Evolutionary conservation across 2,329 filamentous ascomycete genomes (phyloP).

Genomic region (Gremmenia infestans): DNA sequence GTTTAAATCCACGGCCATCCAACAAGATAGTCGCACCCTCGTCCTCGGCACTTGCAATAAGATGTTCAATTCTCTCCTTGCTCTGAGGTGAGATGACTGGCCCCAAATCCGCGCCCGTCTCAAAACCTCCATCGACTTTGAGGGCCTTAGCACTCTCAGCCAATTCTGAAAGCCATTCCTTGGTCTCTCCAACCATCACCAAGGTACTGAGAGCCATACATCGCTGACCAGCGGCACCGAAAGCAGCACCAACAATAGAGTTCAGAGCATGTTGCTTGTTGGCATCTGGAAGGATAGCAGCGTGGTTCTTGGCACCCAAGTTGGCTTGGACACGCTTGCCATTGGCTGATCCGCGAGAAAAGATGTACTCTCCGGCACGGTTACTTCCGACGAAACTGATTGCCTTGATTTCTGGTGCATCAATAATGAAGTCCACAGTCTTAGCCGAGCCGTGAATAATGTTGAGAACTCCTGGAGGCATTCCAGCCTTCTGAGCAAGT

Average conservation of each 20-base stretch:
- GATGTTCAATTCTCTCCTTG: conserved; percentile 69
- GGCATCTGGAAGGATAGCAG: conserved; percentile 76
- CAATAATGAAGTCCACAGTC: conserved; percentile 81
- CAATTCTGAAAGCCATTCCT: conserved; percentile 74
- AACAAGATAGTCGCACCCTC: conserved; percentile 81
- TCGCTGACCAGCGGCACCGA: conserved; percentile 77
- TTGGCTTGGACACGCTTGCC: conserved; percentile 88
- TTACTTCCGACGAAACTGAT: conserved; percentile 84
- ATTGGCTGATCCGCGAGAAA: conserved; percentile 69
- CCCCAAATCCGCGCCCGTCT: conserved; percentile 72
- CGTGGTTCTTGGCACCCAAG: conserved; percentile 84
- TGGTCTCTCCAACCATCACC: conserved; percentile 80
- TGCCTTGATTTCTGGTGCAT: conserved; percentile 80
- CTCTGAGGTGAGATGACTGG: conserved; percentile 77
- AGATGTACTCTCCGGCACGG: conserved; percentile 87
- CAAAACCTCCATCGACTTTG: conserved; percentile 75
- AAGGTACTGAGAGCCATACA: conserved; percentile 84
- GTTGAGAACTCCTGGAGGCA: conserved; percentile 78
- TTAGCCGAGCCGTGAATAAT: conserved; percentile 75
- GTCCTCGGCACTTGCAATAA: conserved; percentile 72
- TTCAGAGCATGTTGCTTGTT: conserved; percentile 90
- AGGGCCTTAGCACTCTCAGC: conserved; percentile 70
- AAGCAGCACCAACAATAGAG: conserved; percentile 76
- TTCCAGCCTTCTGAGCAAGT: conserved; percentile 73
- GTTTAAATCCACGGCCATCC: conserved; percentile 70